Evolutionary conservation across 441 rosid species (phyloP).

Genomic region (Iberis amara): DNA sequence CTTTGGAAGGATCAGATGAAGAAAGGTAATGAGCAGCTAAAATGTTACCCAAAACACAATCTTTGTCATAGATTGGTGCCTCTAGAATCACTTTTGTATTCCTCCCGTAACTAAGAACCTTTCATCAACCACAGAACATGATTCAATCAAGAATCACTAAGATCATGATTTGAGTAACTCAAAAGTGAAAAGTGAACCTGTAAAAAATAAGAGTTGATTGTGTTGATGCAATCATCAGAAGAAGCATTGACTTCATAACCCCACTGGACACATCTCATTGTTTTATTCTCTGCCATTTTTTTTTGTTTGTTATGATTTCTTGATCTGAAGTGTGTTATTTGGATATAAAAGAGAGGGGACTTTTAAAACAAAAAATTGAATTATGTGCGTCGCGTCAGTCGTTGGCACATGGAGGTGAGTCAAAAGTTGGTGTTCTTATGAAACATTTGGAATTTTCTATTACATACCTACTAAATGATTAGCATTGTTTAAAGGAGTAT

Average conservation of each 20-base stretch:
- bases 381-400: too few species aligned
- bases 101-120: slow-evolving; percentile 73
- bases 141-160: slow-evolving; percentile 8
- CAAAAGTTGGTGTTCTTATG: too few species aligned
- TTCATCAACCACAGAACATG: slow-evolving; percentile 23
- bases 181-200: slow-evolving; percentile 48
- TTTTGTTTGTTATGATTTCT: too few species aligned
- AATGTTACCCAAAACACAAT: slow-evolving; percentile 68
- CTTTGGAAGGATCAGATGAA: slow-evolving; percentile 42
- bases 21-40: slow-evolving; percentile 69
- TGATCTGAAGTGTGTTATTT: too few species aligned
- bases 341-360: too few species aligned
- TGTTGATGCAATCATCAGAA: slow-evolving; percentile 62
- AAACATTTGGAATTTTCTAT: too few species aligned
- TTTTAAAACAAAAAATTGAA: too few species aligned
- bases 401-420: too few species aligned
- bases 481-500: too few species aligned
- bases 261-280: slow-evolving; percentile 54
- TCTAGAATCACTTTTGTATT: slow-evolving; percentile 55
- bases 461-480: too few species aligned
- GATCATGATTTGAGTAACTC: too few species aligned
- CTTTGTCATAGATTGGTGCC: slow-evolving; percentile 52
- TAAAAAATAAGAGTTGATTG: slow-evolving; percentile 56
- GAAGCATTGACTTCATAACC: slow-evolving; percentile 57
- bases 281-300: too few species aligned